Base-by-base conservation (phyloP, 2,329 filamentous ascomycete species). In the Exophiala dermatitidis region DNA sequence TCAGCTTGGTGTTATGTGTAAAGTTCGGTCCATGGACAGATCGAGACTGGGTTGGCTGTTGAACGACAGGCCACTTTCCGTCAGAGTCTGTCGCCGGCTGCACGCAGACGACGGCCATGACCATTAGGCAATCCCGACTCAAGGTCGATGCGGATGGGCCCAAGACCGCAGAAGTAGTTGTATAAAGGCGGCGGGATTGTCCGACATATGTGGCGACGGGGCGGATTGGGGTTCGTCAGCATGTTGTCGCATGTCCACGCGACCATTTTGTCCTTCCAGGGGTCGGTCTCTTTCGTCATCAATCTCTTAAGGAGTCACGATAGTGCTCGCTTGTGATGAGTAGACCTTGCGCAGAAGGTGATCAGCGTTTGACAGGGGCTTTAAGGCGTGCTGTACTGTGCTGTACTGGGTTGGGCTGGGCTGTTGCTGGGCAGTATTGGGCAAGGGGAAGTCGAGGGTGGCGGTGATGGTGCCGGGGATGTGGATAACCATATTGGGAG, bases 291-390 rank as follows among this genome's bases (percentile, higher is more conserved):
- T n/a, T 54, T 54, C 48, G 34, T 56, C 57, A 56, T 59, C 53
- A 47, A 46, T 29, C 32, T 55, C 54, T 33, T 37, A 12, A n/a
- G 30, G 41, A 47, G 32, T 49, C 12, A 54, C 48, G 5, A 59
- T 44, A 8, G 57, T 57, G 48, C 46, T 43, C 28, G 57, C 51
- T 52, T 59, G 50, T 49, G 57, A 59, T 48, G 57, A 57, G 54
- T 57, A 59, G 41, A 50, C 54, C 57, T 59, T 59, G 38, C 48
- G 56, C 52, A 46, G 44, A 51, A 44, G 51, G 51, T 54, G 57
- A 57, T 59, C 57, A 59, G 57, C 57, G 57, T 52, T 57, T 59
- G 53, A 59, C 54, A 57, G 53, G 48, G 52, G 54, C 46, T 7
- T 55, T 42, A n/a, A 47, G 53, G 43, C 50, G 52, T 33, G 53